Evolutionary conservation across 768 basidiomycete genomes (phyloP), one percentile per base, ranked within the genome.

Genomic region (Coprinopsis cinerea): DNA sequence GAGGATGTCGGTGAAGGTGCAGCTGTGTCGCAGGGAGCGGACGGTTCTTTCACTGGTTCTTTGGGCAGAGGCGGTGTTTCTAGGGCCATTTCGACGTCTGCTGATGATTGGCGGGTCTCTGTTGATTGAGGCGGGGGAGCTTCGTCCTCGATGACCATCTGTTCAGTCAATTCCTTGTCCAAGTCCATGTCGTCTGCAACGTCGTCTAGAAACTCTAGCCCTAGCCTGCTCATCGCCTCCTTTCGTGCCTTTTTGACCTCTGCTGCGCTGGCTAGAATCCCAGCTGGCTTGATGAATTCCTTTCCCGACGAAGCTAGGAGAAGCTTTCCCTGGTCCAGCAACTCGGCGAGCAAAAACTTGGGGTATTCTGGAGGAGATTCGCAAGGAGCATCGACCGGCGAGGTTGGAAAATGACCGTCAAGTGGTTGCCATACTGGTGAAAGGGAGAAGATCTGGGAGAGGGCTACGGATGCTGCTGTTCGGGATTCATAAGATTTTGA

Each of bases 401-500:
- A 11, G 63, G 56, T 42, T 61, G 57, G 36, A 36, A 20, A 20
- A 45, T 57, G 20, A 5, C 67, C 65, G 14, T 59, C 57, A 27
- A 67, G 56, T n/a, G 82, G 81, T 63, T 68, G 74, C 85, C 93
- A 95, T 55, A 79, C 71, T 0, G 95, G 94, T 1, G 93, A 83
- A 14, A 87, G 75, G 4, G 83, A 74, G 55, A 88, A 93, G 52
- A 98, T 89, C 45, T 91, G 83, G 0, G 90, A 91, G 37, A 98
- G 74, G 0, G 96, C 89, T 48, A 82, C 78, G 0, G 93, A 91
- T 0, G 92, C 92, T 0, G 96, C 92, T 2, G 83, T 80, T 37
- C 96, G 81, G 1, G 95, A 92, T 52, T 99, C 96, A 54, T 82
- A 83, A n/a, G 86, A 88, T 69, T 88, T 91, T 34, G 92, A 93